Base-by-base conservation (phyloP, 495 filamentous ascomycete genomes). In the Letharia columbiana region DNA sequence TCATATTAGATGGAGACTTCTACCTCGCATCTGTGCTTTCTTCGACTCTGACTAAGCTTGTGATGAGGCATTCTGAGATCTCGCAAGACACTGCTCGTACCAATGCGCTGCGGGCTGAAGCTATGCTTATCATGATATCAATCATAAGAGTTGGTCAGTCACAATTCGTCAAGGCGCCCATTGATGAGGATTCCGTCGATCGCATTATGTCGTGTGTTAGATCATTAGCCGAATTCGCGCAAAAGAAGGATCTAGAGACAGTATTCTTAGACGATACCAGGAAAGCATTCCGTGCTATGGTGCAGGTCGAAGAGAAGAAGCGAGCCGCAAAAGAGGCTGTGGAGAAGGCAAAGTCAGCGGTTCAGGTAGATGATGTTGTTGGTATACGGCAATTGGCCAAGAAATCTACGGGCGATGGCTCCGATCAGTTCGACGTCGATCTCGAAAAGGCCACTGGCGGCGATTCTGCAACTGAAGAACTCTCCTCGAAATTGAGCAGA, bases 81-180 rank as follows among this genome's bases (percentile, higher is more conserved):
- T 96, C 92, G 23, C 81, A 89, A 33, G 94, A 98, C 70, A 76
- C 79, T 37, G 89, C 90, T 41, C 89, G 95, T 28, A 98, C 92
- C 18, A 98, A 98, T 72, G 92, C 93, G 44, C 84, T 99, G 6
- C 88, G 91, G 35, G 94, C 94, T 5, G 95, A 99, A 77, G 95
- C 95, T 40, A 99, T 98, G 95, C 82, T 98, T 54, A 98, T 98
- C 74, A 96, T 98, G 92, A 96, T 98, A 69, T 96, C 92, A 28
- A 94, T 99, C 71, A 90, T 97, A 68, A 91, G 95, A 67, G 95
- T 96, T 66, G 95, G 95, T 17, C 95, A 99, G 77, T 96, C 92
- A 11, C 90, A 94, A 70, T 99, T 99, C 66, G 95, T 96, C 72
- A 97, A 97, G 78, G 89, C 90, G 10, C 90, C 91, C 4, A 97